Conservation (phyloP, 805 yeast genomes). For the Yarrowia keelungensis region DNA sequence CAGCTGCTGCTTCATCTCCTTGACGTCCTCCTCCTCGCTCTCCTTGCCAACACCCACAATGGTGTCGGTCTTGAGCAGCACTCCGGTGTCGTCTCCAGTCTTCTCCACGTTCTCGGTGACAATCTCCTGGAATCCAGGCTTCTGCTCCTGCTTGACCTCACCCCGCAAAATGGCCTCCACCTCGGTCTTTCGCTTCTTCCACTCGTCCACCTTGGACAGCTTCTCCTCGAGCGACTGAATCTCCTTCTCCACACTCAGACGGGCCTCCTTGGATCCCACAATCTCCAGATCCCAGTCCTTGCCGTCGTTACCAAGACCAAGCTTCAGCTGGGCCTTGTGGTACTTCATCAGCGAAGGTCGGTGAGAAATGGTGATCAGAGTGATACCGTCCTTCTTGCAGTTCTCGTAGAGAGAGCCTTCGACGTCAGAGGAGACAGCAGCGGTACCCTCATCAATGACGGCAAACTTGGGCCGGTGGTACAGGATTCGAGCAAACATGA, state of each 20-base stretch:
- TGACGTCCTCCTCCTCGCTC: conserved; percentile 12
- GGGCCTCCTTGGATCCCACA: conserved; percentile 68
- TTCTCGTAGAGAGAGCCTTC: conserved; percentile 85
- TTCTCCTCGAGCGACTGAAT: conserved; percentile 69
- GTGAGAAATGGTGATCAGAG: conserved; percentile 82
- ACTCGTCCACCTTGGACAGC: conserved; percentile 61
- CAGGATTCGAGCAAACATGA: conserved; percentile 84
- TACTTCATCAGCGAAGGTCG: conserved; percentile 84
- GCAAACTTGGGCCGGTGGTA: conserved; percentile 83
- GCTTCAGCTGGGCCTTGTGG: conserved; percentile 76
- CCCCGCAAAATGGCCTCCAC: conserved; percentile 55
- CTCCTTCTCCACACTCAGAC: conserved; percentile 75
- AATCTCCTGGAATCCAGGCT: conserved; percentile 32
- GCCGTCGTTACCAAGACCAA: conserved; percentile 60
- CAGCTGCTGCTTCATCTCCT: conserved; percentile 25
- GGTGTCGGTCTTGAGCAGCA: conserved; percentile 14
- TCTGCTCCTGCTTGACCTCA: conserved; percentile 32
- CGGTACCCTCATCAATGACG: conserved; percentile 90
- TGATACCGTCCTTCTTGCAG: conserved; percentile 70
- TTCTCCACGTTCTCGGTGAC: conserved; percentile 23
- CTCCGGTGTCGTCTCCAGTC: conserved; percentile 7
- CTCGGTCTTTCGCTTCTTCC: conserved; percentile 67
- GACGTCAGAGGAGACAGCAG: conserved; percentile 87
- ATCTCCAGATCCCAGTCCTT: conserved; percentile 65
- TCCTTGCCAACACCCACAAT: conserved; percentile 26